phyloP scores from a whole-genome alignment of 257 asterid species.

The Solanum dulcamara region DNA sequence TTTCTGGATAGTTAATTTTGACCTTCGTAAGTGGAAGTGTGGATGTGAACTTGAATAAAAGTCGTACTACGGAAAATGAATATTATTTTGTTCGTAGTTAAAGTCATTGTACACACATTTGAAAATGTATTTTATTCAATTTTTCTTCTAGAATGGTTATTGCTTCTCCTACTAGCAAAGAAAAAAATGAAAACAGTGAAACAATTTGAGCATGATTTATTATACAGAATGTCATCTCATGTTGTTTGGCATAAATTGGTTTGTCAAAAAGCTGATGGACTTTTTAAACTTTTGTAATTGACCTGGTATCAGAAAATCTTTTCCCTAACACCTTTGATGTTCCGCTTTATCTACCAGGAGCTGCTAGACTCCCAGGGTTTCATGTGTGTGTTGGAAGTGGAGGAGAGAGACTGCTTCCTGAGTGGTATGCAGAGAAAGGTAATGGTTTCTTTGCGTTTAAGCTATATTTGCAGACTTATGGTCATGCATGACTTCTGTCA shows the following conservation, averaged over 20 bases:
- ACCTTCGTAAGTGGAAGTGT: background rate
- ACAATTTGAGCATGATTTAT: background rate
- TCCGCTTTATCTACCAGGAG: constrained; percentile 33
- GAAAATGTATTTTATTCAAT: background rate
- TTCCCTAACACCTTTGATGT: background rate
- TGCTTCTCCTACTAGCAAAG: background rate
- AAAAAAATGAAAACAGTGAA: background rate
- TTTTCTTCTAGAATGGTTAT: background rate
- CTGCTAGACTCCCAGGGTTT: constrained; percentile 96
- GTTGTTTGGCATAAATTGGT: background rate
- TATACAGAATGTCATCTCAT: background rate
- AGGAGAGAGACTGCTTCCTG: constrained; percentile 92
- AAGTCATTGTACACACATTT: background rate
- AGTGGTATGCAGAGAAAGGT: constrained; percentile 97
- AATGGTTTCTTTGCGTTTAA: background rate
- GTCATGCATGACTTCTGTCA: background rate
- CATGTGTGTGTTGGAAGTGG: constrained; percentile 97
- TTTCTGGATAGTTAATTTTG: background rate
- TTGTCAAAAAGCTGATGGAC: background rate
- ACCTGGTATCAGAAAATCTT: background rate
- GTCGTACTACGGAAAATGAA: background rate
- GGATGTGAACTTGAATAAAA: background rate
- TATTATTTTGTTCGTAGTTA: background rate
- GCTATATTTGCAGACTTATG: background rate
- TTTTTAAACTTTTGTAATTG: background rate